phyloP scores from a whole-genome alignment of 83 land plant genomes.

The Diphasiastrum complanatum region DNA sequence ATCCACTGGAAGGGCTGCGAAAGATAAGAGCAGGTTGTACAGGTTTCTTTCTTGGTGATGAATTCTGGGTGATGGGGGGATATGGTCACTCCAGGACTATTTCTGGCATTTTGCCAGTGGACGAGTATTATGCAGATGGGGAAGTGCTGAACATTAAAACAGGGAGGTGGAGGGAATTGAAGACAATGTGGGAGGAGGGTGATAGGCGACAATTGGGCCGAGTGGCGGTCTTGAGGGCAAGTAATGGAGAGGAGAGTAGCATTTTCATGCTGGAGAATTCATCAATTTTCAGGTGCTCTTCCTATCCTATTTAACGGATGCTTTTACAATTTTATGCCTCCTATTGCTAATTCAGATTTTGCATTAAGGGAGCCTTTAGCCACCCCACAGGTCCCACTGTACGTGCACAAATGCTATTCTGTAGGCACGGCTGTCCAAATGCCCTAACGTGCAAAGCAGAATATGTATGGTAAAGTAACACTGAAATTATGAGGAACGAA shows the following conservation, averaged over 20 bases:
- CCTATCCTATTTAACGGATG: no score
- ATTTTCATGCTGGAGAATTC: constrained; percentile 79
- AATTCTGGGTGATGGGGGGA: constrained; percentile 96
- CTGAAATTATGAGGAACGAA: no score
- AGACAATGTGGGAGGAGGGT: constrained; percentile 87
- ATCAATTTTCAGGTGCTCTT: constrained; percentile 73
- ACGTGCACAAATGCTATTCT: no score
- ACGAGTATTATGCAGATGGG: constrained; percentile 71
- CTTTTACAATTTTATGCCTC: no score
- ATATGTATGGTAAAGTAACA: no score
- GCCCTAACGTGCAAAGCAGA: no score
- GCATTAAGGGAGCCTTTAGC: no score
- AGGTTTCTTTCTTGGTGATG: constrained; percentile 53
- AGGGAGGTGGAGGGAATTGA: constrained; percentile 59
- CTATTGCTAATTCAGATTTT: no score
- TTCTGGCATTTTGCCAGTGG: constrained; percentile 65
- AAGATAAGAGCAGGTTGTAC: constrained; percentile 69
- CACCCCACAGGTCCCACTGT: no score
- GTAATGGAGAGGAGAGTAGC: constrained; percentile 19
- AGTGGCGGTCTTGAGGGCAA: constrained; percentile 42
- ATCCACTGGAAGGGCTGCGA: constrained; percentile 38
- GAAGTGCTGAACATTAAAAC: constrained; percentile 49
- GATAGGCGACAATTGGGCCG: constrained; percentile 62
- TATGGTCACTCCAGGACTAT: constrained; percentile 67
- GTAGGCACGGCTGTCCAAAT: no score